A percentile compares a stretch with the other conserved stretches of the same genome.
Conservation (phyloP, 352 stramenopile genomes). For the Phytophthora citricola region DNA sequence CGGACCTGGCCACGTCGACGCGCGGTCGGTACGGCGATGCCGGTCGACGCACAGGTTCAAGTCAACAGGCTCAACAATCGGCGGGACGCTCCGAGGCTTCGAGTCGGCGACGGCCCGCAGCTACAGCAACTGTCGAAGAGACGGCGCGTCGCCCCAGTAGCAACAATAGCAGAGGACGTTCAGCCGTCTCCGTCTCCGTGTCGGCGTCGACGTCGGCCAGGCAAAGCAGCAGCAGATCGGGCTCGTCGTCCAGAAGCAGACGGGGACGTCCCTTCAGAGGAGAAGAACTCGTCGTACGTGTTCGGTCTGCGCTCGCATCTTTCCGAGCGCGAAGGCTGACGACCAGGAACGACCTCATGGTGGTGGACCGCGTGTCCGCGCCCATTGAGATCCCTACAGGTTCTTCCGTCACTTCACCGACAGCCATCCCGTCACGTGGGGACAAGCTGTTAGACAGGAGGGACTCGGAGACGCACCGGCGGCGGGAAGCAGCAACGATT, state of each 20-base stretch:
- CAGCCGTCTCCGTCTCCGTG: background rate
- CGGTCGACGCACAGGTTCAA: background rate
- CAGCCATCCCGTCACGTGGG: slow-evolving; percentile 15
- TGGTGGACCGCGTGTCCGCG: slow-evolving; percentile 55
- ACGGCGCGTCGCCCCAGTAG: slow-evolving; percentile 9
- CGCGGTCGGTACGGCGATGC: slow-evolving; percentile 12
- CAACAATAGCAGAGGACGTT: slow-evolving; percentile 25
- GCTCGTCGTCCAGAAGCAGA: slow-evolving; percentile 23
- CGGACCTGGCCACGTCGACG: slow-evolving; percentile 43
- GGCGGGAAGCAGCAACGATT: slow-evolving; percentile 27
- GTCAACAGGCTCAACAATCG: background rate
- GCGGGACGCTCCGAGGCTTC: slow-evolving; percentile 5
- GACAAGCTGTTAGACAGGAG: slow-evolving; percentile 24
- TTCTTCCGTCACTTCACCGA: slow-evolving; percentile 10
- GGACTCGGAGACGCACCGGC: slow-evolving; percentile 25
- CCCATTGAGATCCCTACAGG: slow-evolving; percentile 70
- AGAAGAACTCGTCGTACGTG: slow-evolving; percentile 35
- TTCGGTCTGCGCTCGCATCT: slow-evolving; percentile 45
- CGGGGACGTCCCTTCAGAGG: slow-evolving; percentile 18
- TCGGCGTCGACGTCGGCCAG: slow-evolving; percentile 17
- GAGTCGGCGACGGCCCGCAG: slow-evolving; percentile 2
- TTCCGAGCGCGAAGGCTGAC: slow-evolving; percentile 37
- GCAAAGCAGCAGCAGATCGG: slow-evolving; percentile 26
- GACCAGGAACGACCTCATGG: slow-evolving; percentile 23
- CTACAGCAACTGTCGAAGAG: slow-evolving; percentile 7